Evolutionary conservation across 169 alveolate genomes (phyloP).

Genomic region (Cryptosporidium ryanae): DNA sequence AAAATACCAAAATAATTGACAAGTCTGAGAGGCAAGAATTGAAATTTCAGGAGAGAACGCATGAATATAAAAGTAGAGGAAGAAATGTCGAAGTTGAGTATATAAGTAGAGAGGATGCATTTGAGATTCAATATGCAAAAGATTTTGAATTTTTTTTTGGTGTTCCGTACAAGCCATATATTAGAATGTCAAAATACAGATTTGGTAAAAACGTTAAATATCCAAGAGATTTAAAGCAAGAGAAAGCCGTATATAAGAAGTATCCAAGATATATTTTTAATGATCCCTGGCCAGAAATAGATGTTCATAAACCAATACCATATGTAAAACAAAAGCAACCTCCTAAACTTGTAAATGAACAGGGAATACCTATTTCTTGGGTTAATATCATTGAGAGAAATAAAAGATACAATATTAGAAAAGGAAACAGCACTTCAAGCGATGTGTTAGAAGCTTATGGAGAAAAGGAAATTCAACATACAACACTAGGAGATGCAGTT

Average conservation of each 20-base stretch:
- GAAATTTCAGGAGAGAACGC: conserved; percentile 24
- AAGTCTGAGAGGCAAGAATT: background rate
- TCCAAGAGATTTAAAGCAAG: conserved; percentile 58
- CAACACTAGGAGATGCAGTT: conserved; percentile 62
- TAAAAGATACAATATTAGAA: conserved; percentile 54
- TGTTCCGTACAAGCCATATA: conserved; percentile 62
- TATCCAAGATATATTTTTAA: conserved; percentile 53
- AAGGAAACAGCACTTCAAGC: conserved; percentile 11
- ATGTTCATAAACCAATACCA: conserved; percentile 68
- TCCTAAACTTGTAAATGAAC: conserved; percentile 45
- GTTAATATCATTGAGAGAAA: conserved; percentile 33
- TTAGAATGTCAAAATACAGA: conserved; percentile 44
- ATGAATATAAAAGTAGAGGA: conserved; percentile 39
- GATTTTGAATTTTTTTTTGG: conserved; percentile 73
- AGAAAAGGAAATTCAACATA: conserved; percentile 31
- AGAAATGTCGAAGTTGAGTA: conserved; percentile 25
- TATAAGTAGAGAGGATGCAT: conserved; percentile 63
- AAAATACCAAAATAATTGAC: background rate
- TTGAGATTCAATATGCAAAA: conserved; percentile 70
- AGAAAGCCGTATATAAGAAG: conserved; percentile 27
- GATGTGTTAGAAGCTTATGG: conserved; percentile 3
- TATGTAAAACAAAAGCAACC: conserved; percentile 66
- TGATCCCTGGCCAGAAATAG: conserved; percentile 76
- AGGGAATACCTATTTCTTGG: conserved; percentile 69
- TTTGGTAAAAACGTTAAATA: conserved; percentile 52